Base-by-base conservation (phyloP, 2,329 filamentous ascomycete genomes). In the Cordyceps cateniannulata region DNA sequence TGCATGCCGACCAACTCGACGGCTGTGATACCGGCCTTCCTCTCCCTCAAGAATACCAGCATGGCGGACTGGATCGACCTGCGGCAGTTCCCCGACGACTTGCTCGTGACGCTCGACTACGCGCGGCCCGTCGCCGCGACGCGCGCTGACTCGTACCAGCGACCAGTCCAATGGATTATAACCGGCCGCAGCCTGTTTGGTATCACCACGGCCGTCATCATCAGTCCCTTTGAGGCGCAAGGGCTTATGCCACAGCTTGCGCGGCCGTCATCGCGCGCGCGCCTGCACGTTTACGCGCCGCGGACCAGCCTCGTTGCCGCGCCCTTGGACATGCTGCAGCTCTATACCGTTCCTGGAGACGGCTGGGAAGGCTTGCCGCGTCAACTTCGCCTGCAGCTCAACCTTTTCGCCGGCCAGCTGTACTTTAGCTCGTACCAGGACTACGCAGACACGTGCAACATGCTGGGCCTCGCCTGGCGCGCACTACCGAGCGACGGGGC, bases 351-450 rank as follows among this genome's bases (percentile, higher is more conserved):
- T 53, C 12, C 40, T 40, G 14, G 40, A 32, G 14, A 5, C 5
- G 40, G 22, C 5, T 47, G 49, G 49, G 20, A 20, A n/a, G 8
- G 3, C 32, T 6, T 53, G 27, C 29, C 57, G 9, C 16, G 5
- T 5, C 8, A 52, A 3, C 24, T 59, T 47, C 48, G 57, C 12
- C 25, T 53, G 40, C 57, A 53, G 49, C 76, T 91, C 0, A 87
- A 88, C 45, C 71, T 91, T 0, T 90, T 91, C 61, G 76, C 88
- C 0, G 88, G 88, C 0, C 85, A 88, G 59, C 75, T 90, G 0
- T 91, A 90, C 65, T 74, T 90, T 14, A 70, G 68, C 0, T 78
- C 75, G 0, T 82, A 77, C 50, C 61, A 72, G 0, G 80, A 89
- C 56, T 91, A 90, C 63, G 64, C 68, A 0, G 69, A 73, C 1